Conservation (phyloP, 2,329 filamentous ascomycete genomes). For the Aspergillus tamarii region DNA sequence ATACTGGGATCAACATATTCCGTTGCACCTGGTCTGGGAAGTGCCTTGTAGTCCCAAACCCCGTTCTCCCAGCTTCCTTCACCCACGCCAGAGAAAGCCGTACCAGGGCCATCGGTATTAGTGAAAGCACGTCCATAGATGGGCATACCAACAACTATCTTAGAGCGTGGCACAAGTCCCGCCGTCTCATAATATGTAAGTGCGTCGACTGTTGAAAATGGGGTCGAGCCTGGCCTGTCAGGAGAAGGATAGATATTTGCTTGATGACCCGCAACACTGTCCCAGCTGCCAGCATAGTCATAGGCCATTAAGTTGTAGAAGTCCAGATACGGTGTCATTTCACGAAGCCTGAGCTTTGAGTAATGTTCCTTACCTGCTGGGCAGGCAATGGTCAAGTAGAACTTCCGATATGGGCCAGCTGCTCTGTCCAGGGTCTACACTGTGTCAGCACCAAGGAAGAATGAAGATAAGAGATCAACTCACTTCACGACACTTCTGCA, state of each 20-base stretch:
- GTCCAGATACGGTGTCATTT: slow-evolving; percentile 53
- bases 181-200: slow-evolving; percentile 69
- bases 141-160: slow-evolving; percentile 91
- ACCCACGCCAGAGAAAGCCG: slow-evolving; percentile 72
- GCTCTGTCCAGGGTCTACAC: slow-evolving; percentile 40
- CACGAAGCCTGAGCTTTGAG: slow-evolving; percentile 44
- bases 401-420: slow-evolving; percentile 46
- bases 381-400: slow-evolving; percentile 54
- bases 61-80: slow-evolving; percentile 78
- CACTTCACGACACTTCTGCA: slow-evolving; percentile 48
- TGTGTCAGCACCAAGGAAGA: slow-evolving; percentile 12
- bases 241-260: slow-evolving; percentile 71
- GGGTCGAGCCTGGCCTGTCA: slow-evolving; percentile 67
- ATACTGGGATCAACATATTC: slow-evolving; percentile 66
- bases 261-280: slow-evolving; percentile 72
- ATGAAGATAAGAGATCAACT: not conserved
- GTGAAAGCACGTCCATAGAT: slow-evolving; percentile 89
- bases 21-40: slow-evolving; percentile 69
- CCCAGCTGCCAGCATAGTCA: slow-evolving; percentile 85
- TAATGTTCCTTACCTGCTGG: slow-evolving; percentile 51
- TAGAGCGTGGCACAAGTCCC: slow-evolving; percentile 63
- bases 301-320: slow-evolving; percentile 75
- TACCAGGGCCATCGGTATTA: slow-evolving; percentile 75
- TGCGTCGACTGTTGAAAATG: slow-evolving; percentile 74
- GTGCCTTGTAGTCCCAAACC: slow-evolving; percentile 83